Evolutionary conservation across 1,139 yeast genomes (phyloP), one percentile per base, ranked within the genome.

Genomic region (Zhuliangozyma parablackwelliae): DNA sequence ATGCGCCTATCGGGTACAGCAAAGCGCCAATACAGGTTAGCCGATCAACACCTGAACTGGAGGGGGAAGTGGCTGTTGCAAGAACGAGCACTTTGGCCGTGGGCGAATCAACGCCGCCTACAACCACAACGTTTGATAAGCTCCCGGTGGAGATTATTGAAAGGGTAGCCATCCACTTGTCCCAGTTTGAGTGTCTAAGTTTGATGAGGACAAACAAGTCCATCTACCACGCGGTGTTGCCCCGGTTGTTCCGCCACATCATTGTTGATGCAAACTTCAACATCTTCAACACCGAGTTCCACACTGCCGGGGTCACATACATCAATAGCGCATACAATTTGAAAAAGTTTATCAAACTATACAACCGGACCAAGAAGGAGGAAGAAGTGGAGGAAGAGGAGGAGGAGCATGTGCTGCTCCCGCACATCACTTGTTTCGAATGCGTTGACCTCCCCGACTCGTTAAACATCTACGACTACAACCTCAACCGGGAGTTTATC

Each of bases 131-230:
- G 2, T 42, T 61, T n/a, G 55, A 51, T 24, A 40, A 37, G 26
- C 53, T 68, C 10, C 78, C 79, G 1, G 45, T 53, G 25, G 80
- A 73, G 42, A 50, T 72, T 13, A 48, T 65, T 12, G 35, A 50
- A 11, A 37, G 43, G 20, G 59, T 74, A 4, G 57, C 68, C 7
- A 51, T 56, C 26, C 42, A 57, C n/a, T 48, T 73, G 23, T 53
- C 66, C 11, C 80, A 74, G 45, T 59, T 63, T 37, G 78, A 69
- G 41, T 54, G 69, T 26, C 44, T 70, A 8, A 61, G 49, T 39
- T 46, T 74, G 16, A 42, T 72, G 30, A 45, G 54, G 6, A 63
- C 64, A 1, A 60, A 56, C 42, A 59, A 45, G 28, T 39, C 55
- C 2, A 51, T 70, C 45, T 59, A 62, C 39, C 42, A 39, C 1